Evolutionary conservation across 106 monocot genomes (phyloP), one percentile per base, ranked within the genome.

Genomic region (Dioscorea dumetorum): DNA sequence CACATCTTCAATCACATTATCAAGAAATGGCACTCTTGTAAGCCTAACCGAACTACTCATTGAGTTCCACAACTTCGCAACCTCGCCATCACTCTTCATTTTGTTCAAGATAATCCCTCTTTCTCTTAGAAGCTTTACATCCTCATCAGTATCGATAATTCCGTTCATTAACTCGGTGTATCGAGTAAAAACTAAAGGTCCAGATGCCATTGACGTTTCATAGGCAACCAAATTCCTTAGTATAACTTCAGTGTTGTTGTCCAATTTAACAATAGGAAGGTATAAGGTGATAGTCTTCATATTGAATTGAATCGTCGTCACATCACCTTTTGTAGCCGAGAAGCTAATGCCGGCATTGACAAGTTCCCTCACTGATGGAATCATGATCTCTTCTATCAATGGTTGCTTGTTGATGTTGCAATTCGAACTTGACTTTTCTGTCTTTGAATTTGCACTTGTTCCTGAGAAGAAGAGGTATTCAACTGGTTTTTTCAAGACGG

Each of bases 161-260:
- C 88, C 88, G 62, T 88, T 88, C 75, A 88, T 88, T 67, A 88
- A 65, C 69, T 88, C 88, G 10, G 81, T 81, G 75, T 88, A 88
- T 22, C 88, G 63, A 10, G 81, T 74, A 23, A 87, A 52, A 3
- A 83, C 67, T 48, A 80, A 63, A 28, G 83, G 80, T 13, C 83
- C 87, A 22, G 72, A 2, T 49, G 48, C 80, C 4, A 64, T 74
- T 4, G 80, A 71, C 5, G 87, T 49, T 62, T 87, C 87, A 64
- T 83, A 87, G 0, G 87, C 87, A 8, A 83, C 80, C 67, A 83
- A 60, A 48, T 87, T 87, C 49, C 83, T 41, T 4, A 87, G 57
- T 12, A 83, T 1, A 1, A 75, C 71, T 57, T 83, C 83, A 2
- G 76, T 81, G 77, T 83, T 87, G 18, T 17, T 68, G 53, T 81